phyloP scores from a whole-genome alignment of 2,329 filamentous ascomycete species.

The Colletotrichum endophyticum region DNA sequence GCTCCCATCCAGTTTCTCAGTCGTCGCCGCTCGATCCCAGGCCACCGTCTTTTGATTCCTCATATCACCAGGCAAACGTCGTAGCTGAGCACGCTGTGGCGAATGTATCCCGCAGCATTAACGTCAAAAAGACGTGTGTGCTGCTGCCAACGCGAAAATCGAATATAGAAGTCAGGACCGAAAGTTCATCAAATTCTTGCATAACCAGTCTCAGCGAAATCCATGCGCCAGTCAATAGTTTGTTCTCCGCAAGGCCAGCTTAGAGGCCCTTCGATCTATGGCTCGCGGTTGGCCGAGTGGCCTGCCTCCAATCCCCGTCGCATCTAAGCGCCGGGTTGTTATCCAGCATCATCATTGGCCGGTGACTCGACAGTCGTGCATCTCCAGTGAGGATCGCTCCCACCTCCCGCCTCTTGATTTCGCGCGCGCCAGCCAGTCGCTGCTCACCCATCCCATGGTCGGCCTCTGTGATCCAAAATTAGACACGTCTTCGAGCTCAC shows the following conservation, averaged over 20 bases:
- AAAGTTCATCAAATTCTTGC: not conserved
- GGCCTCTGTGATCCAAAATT: conserved; percentile 37
- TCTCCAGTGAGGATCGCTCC: conserved; percentile 14
- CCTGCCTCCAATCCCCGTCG: conserved; percentile 8
- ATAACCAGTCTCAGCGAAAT: not conserved
- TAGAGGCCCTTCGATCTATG: not conserved
- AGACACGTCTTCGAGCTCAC: conserved; percentile 26
- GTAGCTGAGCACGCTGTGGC: not conserved
- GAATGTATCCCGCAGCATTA: not conserved
- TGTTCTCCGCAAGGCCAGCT: conserved; percentile 9
- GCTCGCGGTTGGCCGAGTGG: conserved; percentile 1
- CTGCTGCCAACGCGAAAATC: not conserved
- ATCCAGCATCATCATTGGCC: conserved; percentile 16
- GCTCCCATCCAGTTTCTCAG: not conserved
- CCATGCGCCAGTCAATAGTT: conserved; percentile 11
- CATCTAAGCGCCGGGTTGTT: conserved; percentile 27
- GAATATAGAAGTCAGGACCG: conserved; percentile 9
- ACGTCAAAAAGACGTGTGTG: not conserved
- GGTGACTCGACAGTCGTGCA: not conserved
- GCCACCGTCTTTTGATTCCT: not conserved
- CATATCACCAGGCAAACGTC: not conserved
- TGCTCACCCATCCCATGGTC: conserved; percentile 23
- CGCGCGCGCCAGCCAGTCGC: conserved; percentile 45
- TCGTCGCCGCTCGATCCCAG: not conserved
- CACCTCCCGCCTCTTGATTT: conserved; percentile 25